Evolutionary conservation across 2,329 filamentous ascomycete genomes (phyloP).

Genomic region (Daldinia sp.): DNA sequence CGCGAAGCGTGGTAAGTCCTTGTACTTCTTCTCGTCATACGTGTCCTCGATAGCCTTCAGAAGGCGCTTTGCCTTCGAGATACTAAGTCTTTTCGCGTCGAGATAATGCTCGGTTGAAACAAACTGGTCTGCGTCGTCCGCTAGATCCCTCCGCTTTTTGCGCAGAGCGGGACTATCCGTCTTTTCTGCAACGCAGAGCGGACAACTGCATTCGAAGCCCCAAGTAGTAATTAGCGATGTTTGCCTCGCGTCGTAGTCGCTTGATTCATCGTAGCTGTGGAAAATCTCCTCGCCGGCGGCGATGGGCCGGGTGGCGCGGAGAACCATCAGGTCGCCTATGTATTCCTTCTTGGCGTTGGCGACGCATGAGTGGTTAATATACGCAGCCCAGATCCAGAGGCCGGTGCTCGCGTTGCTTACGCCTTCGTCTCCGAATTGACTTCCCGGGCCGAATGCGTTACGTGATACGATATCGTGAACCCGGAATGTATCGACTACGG

Average conservation of each 20-base stretch:
- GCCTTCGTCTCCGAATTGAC: slow-evolving; percentile 48
- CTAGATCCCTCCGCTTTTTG: slow-evolving; percentile 39
- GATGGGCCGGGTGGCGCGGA: slow-evolving; percentile 54
- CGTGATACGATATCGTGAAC: slow-evolving; percentile 52
- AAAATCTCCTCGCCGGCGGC: slow-evolving; percentile 52
- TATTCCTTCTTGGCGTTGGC: slow-evolving; percentile 54
- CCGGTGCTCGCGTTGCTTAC: slow-evolving; percentile 53
- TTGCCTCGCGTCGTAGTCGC: slow-evolving; percentile 45
- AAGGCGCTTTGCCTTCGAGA: slow-evolving; percentile 47
- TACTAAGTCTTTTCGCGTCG: slow-evolving; percentile 36
- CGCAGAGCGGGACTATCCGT: slow-evolving; percentile 39
- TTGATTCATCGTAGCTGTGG: slow-evolving; percentile 50
- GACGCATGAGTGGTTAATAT: slow-evolving; percentile 59
- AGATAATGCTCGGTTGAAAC: slow-evolving; percentile 19
- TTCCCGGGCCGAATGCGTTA: slow-evolving; percentile 52
- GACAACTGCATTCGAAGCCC: slow-evolving; percentile 56
- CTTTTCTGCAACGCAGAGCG: slow-evolving; percentile 52
- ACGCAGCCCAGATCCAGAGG: slow-evolving; percentile 56
- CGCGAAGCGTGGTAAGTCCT: slow-evolving; percentile 45
- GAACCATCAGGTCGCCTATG: slow-evolving; percentile 56
- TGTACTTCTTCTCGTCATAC: slow-evolving; percentile 48
- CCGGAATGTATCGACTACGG: slow-evolving; percentile 51
- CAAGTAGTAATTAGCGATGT: slow-evolving; percentile 48
- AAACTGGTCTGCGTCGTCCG: slow-evolving; percentile 44
- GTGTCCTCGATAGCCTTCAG: slow-evolving; percentile 45